Evolutionary conservation across 2,329 filamentous ascomycete genomes (phyloP).

Genomic region (Chaetomiaceae sp.): DNA sequence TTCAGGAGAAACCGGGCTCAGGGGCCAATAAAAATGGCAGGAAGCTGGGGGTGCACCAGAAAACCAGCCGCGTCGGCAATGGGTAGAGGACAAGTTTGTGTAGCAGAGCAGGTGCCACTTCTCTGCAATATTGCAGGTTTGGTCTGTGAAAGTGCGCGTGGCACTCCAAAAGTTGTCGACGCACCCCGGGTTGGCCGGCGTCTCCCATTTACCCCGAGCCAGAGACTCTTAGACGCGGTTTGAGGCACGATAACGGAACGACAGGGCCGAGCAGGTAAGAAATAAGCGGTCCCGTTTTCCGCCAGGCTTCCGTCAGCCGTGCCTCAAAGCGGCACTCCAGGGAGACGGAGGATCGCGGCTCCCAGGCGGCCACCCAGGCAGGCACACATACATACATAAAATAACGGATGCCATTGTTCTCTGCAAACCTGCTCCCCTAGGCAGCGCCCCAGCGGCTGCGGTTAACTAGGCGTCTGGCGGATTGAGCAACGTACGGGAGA

Average conservation of each 20-base stretch:
- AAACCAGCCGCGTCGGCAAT: constrained; percentile 17
- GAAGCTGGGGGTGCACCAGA: constrained; percentile 10
- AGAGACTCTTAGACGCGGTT: constrained; percentile 1
- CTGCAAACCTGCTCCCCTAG: too few relatives aligned
- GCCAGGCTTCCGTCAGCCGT: constrained; percentile 13
- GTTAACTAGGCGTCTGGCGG: constrained; percentile 17
- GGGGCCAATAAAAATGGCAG: constrained; percentile 19
- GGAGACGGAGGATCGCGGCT: neutral
- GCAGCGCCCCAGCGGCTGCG: constrained; percentile 3
- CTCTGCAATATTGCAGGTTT: constrained; percentile 11
- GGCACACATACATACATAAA: too few relatives aligned
- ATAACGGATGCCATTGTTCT: too few relatives aligned
- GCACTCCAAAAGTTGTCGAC: constrained; percentile 7
- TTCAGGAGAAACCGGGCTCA: constrained; percentile 2
- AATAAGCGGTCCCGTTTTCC: constrained; percentile 7
- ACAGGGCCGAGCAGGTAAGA: neutral
- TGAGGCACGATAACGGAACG: constrained; percentile 1
- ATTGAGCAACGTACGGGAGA: constrained; percentile 1
- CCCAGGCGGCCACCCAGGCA: neutral
- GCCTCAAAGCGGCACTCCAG: constrained; percentile 11
- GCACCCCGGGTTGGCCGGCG: neutral
- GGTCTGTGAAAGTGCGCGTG: constrained; percentile 7
- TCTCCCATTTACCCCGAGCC: constrained; percentile 1
- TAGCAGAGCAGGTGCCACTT: constrained; percentile 12
- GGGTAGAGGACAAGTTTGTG: constrained; percentile 6